Base-by-base conservation (phyloP, 1,139 yeast species). In the Suhomyces kunorum region DNA sequence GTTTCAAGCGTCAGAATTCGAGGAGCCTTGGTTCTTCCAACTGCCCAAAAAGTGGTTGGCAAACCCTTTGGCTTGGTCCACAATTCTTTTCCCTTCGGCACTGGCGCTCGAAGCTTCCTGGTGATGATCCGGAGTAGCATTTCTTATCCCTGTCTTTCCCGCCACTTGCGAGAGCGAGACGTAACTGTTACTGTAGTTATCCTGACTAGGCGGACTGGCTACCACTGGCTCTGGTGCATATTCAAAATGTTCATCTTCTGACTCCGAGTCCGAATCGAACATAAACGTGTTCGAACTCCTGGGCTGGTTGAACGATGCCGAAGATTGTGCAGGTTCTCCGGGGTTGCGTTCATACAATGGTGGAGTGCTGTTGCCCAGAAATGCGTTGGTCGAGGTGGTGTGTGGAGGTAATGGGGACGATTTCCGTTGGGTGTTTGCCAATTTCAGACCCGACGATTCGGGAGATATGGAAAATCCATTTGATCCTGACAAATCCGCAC, bases 131-230 rank as follows among this genome's bases (percentile, higher is more conserved):
- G 63, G 59, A 15, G 67, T 56, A 11, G 71, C 72, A 54, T 63
- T 59, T 17, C 54, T 51, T 32, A 68, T 66, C 5, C 74, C 74
- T 46, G 59, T 69, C 38, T 56, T 62, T 9, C 74, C 81, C 2
- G 82, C 82, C 16, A 78, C 78, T 47, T 74, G 78, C 36, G 78
- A 74, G 28, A 76, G 58, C 8, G 80, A 66, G 32, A 66, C 63
- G 48, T 68, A 70, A 41, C 70, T 66, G 20, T 58, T 49, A 16
- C 60, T 57, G 23, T 36, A 32, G 41, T 29, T 23, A 11, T 37
- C 42, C 15, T 20, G 20, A 15, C 23, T 32, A 14, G 15, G 14
- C 20, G 38, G 15, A 7, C 20, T 31, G 13, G 35, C n/a, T 12
- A 11, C 24, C 11, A 15, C 28, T 2, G 19, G 29, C 4, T 18